These are phyloP conservation scores for Cyberlindnera misumaiensis DNA, from an alignment of 805 yeast genomes.

Conservation along the genomic window DNA sequence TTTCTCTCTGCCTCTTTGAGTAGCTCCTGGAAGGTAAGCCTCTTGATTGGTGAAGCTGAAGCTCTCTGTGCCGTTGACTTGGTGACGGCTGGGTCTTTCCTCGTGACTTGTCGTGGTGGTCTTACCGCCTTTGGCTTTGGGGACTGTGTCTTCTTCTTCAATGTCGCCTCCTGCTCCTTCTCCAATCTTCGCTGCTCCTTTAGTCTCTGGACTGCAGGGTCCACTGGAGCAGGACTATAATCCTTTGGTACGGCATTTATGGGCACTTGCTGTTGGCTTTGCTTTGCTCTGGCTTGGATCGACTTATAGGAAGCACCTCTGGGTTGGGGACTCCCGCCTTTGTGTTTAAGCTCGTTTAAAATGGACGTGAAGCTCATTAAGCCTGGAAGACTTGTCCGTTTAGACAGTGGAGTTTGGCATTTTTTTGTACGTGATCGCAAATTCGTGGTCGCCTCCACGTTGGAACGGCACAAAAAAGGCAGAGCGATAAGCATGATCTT, in stretches of 20 bases:
- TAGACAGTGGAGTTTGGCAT: too few species aligned
- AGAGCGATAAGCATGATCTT: too few species aligned
- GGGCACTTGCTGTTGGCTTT: not conserved
- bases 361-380: slow-evolving; percentile 17
- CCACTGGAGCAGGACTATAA: slow-evolving; percentile 30
- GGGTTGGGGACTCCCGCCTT: not conserved
- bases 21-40: slow-evolving; percentile 46
- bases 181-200: slow-evolving; percentile 62
- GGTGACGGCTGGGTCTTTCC: slow-evolving; percentile 1
- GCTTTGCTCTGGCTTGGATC: not conserved
- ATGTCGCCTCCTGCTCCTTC: slow-evolving; percentile 26
- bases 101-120: slow-evolving; percentile 1
- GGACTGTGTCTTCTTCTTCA: slow-evolving; percentile 1
- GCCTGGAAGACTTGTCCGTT: too few species aligned
- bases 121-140: not conserved
- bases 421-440: too few species aligned
- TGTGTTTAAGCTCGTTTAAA: slow-evolving; percentile 16
- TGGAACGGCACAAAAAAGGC: too few species aligned
- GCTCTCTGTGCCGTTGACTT: slow-evolving; percentile 5
- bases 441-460: too few species aligned
- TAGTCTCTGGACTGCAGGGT: slow-evolving; percentile 65
- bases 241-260: slow-evolving; percentile 6
- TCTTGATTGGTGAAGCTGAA: slow-evolving; percentile 27
- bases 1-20: slow-evolving; percentile 51
- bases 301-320: not conserved